Percentiles rank a stretch among this genome's conserved stretches.
Evolutionary conservation across 805 yeast species (phyloP).

Genomic region (Millerozyma miso): DNA sequence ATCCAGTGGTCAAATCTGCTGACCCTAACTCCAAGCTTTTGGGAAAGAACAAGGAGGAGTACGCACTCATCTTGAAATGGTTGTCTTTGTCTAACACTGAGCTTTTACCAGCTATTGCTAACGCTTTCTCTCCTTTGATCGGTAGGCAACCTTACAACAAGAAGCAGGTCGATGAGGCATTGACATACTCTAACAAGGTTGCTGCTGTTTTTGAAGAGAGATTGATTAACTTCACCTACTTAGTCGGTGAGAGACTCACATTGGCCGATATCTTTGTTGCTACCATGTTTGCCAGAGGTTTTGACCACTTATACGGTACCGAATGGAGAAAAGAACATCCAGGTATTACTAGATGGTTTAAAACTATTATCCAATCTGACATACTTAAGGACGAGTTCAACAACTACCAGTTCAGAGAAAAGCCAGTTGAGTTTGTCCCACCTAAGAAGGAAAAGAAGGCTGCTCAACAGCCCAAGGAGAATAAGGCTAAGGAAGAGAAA

Average conservation of each 20-base stretch:
- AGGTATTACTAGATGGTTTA: conserved; percentile 65
- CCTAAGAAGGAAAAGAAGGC: conserved; percentile 73
- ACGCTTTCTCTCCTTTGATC: conserved; percentile 53
- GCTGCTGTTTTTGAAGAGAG: conserved; percentile 50
- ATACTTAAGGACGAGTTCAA: conserved; percentile 46
- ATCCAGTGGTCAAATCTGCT: conserved; percentile 43
- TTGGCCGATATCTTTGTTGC: conserved; percentile 62
- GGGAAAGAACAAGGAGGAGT: conserved; percentile 63
- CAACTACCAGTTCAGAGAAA: conserved; percentile 55
- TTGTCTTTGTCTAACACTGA: conserved; percentile 73
- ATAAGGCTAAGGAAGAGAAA: conserved; percentile 28
- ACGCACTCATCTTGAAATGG: conserved; percentile 72
- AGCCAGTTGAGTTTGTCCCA: conserved; percentile 63
- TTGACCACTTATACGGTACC: conserved; percentile 54
- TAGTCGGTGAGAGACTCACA: conserved; percentile 57
- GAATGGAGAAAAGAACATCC: conserved; percentile 66
- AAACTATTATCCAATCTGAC: conserved; percentile 46
- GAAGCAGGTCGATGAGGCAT: conserved; percentile 52
- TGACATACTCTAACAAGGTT: conserved; percentile 33
- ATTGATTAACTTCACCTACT: conserved; percentile 57
- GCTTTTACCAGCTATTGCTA: conserved; percentile 43
- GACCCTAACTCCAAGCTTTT: conserved; percentile 45
- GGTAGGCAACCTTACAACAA: conserved; percentile 78
- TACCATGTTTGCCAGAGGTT: conserved; percentile 48
- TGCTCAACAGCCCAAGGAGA: conserved; percentile 28